Conservation (phyloP, 208 protist genomes). For the Leishmania amazonensis region DNA sequence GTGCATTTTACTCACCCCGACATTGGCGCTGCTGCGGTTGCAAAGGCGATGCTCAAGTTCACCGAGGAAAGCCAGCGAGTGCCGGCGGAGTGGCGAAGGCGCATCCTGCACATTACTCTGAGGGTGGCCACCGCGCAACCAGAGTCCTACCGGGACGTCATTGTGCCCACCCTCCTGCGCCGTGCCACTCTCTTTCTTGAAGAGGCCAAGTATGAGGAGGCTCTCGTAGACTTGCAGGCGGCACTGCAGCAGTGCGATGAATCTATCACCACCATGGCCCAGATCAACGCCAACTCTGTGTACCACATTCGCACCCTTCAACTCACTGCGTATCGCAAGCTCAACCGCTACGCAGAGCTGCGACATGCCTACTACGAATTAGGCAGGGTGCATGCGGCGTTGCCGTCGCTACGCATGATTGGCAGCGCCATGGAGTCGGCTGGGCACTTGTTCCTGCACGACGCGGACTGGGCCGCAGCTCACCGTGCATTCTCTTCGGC, state of each 20-base stretch:
- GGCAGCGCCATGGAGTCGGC: constrained; percentile 94
- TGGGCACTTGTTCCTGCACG: constrained; percentile 83
- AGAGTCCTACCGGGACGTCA: constrained; percentile 42
- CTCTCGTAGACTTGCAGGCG: constrained; percentile 18
- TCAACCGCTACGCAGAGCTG: constrained; percentile 28
- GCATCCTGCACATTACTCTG: constrained; percentile 74
- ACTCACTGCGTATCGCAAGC: constrained; percentile 22
- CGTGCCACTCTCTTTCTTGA: constrained; percentile 24
- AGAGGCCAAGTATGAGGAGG: constrained; percentile 12
- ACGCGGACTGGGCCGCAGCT: constrained; percentile 91
- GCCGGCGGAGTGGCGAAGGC: constrained; percentile 53
- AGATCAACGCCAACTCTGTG: constrained; percentile 23
- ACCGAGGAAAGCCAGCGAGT: constrained; percentile 78
- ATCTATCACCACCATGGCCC: background rate
- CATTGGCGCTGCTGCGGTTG: constrained; percentile 32
- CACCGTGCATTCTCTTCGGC: constrained; percentile 93
- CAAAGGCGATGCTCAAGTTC: constrained; percentile 92
- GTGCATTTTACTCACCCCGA: constrained; percentile 50
- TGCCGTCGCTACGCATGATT: constrained; percentile 86
- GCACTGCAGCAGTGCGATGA: constrained; percentile 18
- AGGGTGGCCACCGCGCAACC: constrained; percentile 52
- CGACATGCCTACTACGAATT: constrained; percentile 49
- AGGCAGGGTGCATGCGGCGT: constrained; percentile 57
- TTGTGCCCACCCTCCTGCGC: constrained; percentile 93
- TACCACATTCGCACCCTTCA: constrained; percentile 21